Percentiles rank a stretch among this genome's conserved stretches.
These are phyloP conservation scores for Chytridiales sp. DNA, from an alignment of 371 early-diverging fungal genomes.

Conservation along the genomic window DNA sequence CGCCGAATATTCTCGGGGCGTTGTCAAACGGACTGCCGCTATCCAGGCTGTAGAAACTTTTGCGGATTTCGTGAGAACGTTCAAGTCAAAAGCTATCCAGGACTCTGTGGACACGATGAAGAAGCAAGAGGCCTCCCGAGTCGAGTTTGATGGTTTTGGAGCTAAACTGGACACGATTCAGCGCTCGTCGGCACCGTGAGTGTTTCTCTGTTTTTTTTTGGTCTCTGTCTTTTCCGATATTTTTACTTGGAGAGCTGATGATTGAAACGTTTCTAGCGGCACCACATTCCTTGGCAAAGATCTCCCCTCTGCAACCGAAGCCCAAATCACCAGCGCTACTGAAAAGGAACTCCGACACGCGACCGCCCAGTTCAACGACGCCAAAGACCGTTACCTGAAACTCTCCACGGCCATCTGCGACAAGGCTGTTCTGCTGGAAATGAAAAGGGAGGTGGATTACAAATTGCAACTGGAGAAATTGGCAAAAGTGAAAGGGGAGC, in stretches of 20 bases:
- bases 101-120: constrained; percentile 47
- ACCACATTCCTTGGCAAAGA: constrained; percentile 30
- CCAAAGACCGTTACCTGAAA: constrained; percentile 39
- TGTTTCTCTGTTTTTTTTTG: constrained; percentile 4
- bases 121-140: constrained; percentile 37
- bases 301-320: constrained; percentile 19
- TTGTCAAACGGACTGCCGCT: constrained; percentile 31
- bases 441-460: constrained; percentile 33
- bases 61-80: constrained; percentile 36
- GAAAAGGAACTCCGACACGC: constrained; percentile 43
- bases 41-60: constrained; percentile 34
- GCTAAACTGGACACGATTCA: constrained; percentile 25
- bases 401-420: constrained; percentile 44
- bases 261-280: too few species aligned
- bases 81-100: constrained; percentile 43
- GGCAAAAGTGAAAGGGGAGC: constrained; percentile 19
- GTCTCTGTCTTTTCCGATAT: too few species aligned
- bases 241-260: too few species aligned
- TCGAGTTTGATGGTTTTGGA: constrained; percentile 42
- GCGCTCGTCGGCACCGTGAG: constrained; percentile 12
- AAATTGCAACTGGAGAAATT: constrained; percentile 24
- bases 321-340: constrained; percentile 7
- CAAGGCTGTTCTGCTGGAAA: constrained; percentile 44
- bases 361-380: constrained; percentile 33
- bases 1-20: constrained; percentile 21